Evolutionary conservation across 805 yeast species (phyloP).

Genomic region (Schwanniomyces occidentalis): DNA sequence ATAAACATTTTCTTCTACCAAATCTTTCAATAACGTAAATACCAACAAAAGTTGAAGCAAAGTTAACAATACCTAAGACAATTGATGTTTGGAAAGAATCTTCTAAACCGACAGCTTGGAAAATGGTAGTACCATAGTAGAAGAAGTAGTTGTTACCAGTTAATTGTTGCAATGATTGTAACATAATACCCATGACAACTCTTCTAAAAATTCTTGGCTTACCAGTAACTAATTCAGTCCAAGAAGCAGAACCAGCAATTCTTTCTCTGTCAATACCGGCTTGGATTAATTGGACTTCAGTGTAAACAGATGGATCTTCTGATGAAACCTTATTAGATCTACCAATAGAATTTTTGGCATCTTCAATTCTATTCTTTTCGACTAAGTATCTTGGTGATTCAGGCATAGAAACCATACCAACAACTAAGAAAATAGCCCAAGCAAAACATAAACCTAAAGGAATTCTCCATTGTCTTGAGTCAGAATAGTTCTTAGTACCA

Average conservation of each 20-base stretch:
- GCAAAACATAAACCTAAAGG: conserved; percentile 58
- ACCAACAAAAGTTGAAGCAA: conserved; percentile 54
- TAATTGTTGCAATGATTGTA: conserved; percentile 61
- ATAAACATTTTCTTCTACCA: conserved; percentile 50
- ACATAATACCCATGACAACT: conserved; percentile 54
- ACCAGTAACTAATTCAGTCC: conserved; percentile 65
- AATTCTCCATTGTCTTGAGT: conserved; percentile 65
- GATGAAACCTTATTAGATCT: conserved; percentile 54
- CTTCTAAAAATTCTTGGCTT: conserved; percentile 60
- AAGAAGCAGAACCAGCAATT: conserved; percentile 62
- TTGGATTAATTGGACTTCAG: conserved; percentile 54
- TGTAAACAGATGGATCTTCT: conserved; percentile 55
- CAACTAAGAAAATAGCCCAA: conserved; percentile 52
- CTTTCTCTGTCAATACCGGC: conserved; percentile 64
- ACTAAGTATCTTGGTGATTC: conserved; percentile 69
- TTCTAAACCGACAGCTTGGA: conserved; percentile 49
- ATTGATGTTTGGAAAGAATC: conserved; percentile 60
- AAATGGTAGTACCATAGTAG: conserved; percentile 61
- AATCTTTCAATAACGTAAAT: conserved; percentile 48
- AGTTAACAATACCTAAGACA: conserved; percentile 54
- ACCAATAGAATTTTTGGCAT: conserved; percentile 57
- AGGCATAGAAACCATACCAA: conserved; percentile 60
- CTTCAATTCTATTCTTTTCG: conserved; percentile 48
- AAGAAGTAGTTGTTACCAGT: conserved; percentile 66
- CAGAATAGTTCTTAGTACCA: conserved; percentile 55